Evolutionary conservation across 78 protist species (phyloP), one percentile per base, ranked within the genome.

Genomic region (Dictyostelium citrinum): DNA sequence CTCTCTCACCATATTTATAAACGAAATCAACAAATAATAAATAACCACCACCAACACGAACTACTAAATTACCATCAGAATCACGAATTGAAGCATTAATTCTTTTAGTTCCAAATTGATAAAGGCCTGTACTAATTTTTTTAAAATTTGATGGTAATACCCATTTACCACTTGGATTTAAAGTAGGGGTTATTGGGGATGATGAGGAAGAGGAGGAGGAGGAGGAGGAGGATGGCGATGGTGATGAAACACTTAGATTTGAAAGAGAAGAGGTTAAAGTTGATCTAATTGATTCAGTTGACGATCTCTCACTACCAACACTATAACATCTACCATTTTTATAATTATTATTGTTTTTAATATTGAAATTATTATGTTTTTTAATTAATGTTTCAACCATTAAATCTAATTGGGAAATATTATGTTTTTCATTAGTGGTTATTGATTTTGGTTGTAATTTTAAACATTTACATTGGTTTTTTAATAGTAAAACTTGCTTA

Each of bases 21-120:
- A 83, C 82, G 58, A 51, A 83, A 12, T 71, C 81, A 17, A 39
- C 51, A 35, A 83, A 83, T 29, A 33, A 12, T 22, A 45, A 9
- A 41, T 70, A 83, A 6, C 90, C 90, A 72, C 90, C 90, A 49
- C 90, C 90, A 49, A 83, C 90, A 16, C 90, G 27, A 20, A 83
- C 81, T 5, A 83, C 61, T n/a, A 83, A 35, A 37, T 70, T 39
- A 70, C 90, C 90, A 31, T 60, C 24, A 27, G 31, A 24, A 27
- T 29, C 72, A 12, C 49, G 58, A 33, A 83, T 43, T 9, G 64
- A 17, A 3, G 81, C 39, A 49, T 83, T 83, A 24, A 83, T 83
- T 10, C 60, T 68, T 46, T 39, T 83, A 7, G 82, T 46, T 20
- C 90, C 90, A 71, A 83, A 83, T 72, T 71, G 81, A 41, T 83